Evolutionary conservation across 2,329 filamentous ascomycete species (phyloP), one percentile per base, ranked within the genome.

Genomic region (Didymella exigua): DNA sequence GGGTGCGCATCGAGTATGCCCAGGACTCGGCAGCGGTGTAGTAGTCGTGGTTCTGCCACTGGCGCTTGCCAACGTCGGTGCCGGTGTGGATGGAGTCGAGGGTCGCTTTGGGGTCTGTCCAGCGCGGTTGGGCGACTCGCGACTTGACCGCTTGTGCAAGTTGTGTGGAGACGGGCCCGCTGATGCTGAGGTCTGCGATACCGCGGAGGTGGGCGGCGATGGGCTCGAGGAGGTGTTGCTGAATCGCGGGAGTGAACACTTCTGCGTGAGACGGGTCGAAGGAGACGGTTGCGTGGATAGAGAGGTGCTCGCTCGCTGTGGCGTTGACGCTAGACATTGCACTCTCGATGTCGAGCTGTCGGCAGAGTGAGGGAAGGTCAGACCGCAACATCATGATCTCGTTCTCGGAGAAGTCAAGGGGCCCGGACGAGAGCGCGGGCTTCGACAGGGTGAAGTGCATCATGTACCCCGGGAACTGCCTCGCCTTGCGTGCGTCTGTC

Each of bases 361-460:
- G 54, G 42, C 64, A 67, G 5, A 69, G 38, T 18, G 31, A 49
- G 6, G 65, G 65, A 46, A 68, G 49, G 42, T 68, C 65, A 45
- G 64, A 49, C n/a, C 65, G 61, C 8, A 67, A 43, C 52, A 63
- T 54, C 62, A 69, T 66, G 14, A 66, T 60, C 30, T 68, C 64
- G 36, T 59, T 62, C 23, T 68, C 64, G 27, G 59, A 54, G 18
- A 62, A 65, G 30, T 62, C 53, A 19, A 63, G 55, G 11, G 59
- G 26, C 21, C 57, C 55, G 11, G 51, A 54, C 24, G 58, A 40
- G 21, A 62, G 49, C 1, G 53, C 54, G 3, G 65, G 65, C 42
- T 65, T 67, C 26, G 62, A 66, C 1, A 69, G 56, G 27, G 64
- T 65, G 16, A 69, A 51, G 36, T 69, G 66, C 62, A 68, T 67